Evolutionary conservation across 768 basidiomycete genomes (phyloP), one percentile per base, ranked within the genome.

Genomic region (Pleurotus salmoneostramineus): DNA sequence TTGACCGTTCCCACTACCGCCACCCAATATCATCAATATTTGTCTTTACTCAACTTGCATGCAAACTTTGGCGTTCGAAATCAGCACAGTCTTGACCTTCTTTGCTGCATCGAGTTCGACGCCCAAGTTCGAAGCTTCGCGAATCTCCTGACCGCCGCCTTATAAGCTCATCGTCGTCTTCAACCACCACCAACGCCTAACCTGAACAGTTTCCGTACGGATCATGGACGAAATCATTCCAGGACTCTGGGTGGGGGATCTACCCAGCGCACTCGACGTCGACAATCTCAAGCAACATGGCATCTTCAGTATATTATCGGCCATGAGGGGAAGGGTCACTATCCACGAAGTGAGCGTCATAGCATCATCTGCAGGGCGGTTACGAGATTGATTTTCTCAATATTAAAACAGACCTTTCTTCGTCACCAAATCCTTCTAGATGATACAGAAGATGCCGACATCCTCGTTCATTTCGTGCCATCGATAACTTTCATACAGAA

Each of bases 241-340:
- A 33, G 83, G 85, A 4, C 72, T 97, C 1, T 96, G 93, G 94
- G 82, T 97, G 21, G 93, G 94, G 6, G 83, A 92, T 73, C 71
- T 95, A 5, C 72, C 75, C 5, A 90, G 87, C 62, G 90, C 92
- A 0, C 76, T 81, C 56, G 76, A 95, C 61, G 77, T 75, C 0
- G 75, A 81, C 45, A 74, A 71, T 2, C 80, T 96, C 59, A 83
- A 81, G 66, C 71, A 74, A n/a, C 79, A 85, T 61, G 84, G 85
- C n/a, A 91, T 97, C 6, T 84, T 78, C 62, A 88, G 88, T 65
- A 80, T 93, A 17, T 70, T 94, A 40, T 82, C 84, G 0, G 88
- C 83, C 1, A 87, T 92, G 84, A 77, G 87, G 47, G 89, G 88
- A 1, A 81, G 78, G 56, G 71, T 90, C 3, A 80, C 80, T 4